These are phyloP conservation scores for Wickerhamiella kurtzmanii DNA, from an alignment of 805 yeast species.

Conservation along the genomic window DNA sequence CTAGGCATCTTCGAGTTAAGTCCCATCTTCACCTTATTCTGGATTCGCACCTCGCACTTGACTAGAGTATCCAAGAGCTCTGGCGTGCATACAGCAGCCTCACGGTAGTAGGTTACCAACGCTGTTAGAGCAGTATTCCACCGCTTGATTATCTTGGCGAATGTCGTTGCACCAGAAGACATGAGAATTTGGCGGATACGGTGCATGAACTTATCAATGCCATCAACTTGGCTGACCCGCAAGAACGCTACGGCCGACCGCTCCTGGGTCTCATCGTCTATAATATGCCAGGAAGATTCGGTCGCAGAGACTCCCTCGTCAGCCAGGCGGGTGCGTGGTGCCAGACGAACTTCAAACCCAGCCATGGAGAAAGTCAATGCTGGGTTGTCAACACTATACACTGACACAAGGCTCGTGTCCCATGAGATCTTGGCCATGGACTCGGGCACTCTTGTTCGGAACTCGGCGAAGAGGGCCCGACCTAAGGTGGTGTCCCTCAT, in stretches of 20 bases:
- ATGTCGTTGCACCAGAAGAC: slow-evolving; percentile 93
- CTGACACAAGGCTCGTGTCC: slow-evolving; percentile 47
- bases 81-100: slow-evolving; percentile 79
- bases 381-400: slow-evolving; percentile 82
- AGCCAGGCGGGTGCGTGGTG: slow-evolving; percentile 58
- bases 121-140: slow-evolving; percentile 92
- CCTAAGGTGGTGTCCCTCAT: slow-evolving; percentile 87
- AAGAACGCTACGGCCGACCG: slow-evolving; percentile 79
- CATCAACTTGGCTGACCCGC: slow-evolving; percentile 61
- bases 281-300: slow-evolving; percentile 88
- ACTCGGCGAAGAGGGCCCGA: slow-evolving; percentile 84
- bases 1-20: slow-evolving; percentile 97
- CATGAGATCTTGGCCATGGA: slow-evolving; percentile 72
- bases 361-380: slow-evolving; percentile 80
- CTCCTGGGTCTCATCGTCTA: slow-evolving; percentile 58
- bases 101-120: slow-evolving; percentile 79
- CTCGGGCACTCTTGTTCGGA: slow-evolving; percentile 63
- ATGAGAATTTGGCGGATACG: slow-evolving; percentile 78
- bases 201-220: slow-evolving; percentile 65
- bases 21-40: slow-evolving; percentile 87
- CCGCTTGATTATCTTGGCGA: slow-evolving; percentile 82
- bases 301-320: slow-evolving; percentile 18
- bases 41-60: slow-evolving; percentile 83
- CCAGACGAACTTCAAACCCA: slow-evolving; percentile 84
- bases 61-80: slow-evolving; percentile 68